Conservation (phyloP, 257 asterid genomes). For the Catharanthus roseus region DNA sequence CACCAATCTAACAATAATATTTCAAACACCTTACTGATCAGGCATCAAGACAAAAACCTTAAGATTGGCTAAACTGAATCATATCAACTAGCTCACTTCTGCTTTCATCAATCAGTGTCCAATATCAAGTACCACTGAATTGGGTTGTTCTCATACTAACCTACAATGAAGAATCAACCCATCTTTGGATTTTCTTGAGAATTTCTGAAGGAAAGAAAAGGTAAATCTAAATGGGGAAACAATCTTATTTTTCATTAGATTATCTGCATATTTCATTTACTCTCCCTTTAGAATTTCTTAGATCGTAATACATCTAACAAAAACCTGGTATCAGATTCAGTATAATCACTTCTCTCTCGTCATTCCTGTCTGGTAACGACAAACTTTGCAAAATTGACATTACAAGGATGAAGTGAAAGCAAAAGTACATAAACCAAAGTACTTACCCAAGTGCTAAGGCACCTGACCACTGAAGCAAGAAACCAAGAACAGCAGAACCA, state of each 20-base stretch:
- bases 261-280: not conserved
- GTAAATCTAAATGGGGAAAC: not conserved
- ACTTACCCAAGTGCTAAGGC: conserved; percentile 96
- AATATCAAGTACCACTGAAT: not conserved
- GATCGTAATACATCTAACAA: not conserved
- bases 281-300: not conserved
- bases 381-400: conserved; percentile 7
- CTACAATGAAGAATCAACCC: not conserved
- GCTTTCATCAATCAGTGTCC: not conserved
- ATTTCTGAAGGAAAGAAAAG: not conserved
- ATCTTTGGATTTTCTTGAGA: not conserved
- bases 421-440: not conserved
- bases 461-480: conserved; percentile 98
- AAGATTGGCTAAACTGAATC: not conserved
- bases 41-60: not conserved
- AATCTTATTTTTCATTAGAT: not conserved
- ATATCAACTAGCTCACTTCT: not conserved
- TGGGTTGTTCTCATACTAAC: not conserved
- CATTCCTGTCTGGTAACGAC: not conserved
- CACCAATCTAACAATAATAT: not conserved
- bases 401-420: too few relatives aligned
- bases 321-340: not conserved
- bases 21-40: not conserved
- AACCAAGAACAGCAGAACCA: conserved; percentile 84
- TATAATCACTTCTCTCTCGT: not conserved